These are phyloP conservation scores for Apiotrichum akiyoshidainum DNA, from an alignment of 1,284 basidiomycete genomes.

Conservation along the genomic window DNA sequence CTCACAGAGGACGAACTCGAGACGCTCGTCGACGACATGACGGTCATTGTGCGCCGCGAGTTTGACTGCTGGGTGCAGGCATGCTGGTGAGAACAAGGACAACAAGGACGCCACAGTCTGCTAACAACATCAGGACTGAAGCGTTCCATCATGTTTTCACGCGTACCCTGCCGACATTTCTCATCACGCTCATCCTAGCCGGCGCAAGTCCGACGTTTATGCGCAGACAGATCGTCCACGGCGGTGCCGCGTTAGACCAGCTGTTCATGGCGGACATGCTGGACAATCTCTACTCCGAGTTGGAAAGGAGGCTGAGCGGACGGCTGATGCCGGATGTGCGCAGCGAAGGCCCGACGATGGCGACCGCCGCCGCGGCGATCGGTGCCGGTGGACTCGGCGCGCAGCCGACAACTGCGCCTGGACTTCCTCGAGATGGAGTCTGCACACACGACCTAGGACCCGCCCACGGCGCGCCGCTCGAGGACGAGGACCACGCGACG, in stretches of 20 bases:
- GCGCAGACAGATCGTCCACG: constrained; percentile 48
- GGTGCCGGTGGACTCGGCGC: constrained; percentile 21
- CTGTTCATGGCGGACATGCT: constrained; percentile 48
- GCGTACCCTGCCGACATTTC: constrained; percentile 43
- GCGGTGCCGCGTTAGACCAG: constrained; percentile 44
- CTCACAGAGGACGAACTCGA: constrained; percentile 44
- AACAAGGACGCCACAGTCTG: no score
- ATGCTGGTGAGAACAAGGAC: constrained; percentile 46
- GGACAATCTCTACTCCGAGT: constrained; percentile 42
- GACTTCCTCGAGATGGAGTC: constrained; percentile 18
- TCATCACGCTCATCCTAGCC: constrained; percentile 48
- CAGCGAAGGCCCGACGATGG: constrained; percentile 19
- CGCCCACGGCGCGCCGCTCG: constrained; percentile 11
- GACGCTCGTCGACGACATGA: constrained; percentile 44
- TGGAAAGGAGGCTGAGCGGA: constrained; percentile 43
- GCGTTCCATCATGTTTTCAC: constrained; percentile 51
- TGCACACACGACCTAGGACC: constrained; percentile 26
- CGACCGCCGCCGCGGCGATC: constrained; percentile 17
- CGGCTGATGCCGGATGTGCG: constrained; percentile 11
- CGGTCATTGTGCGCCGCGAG: constrained; percentile 43
- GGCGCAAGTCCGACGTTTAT: constrained; percentile 44
- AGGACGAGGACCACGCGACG: constrained; percentile 37
- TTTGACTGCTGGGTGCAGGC: constrained; percentile 51
- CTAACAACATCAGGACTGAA: constrained; percentile 40
- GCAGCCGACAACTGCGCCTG: constrained; percentile 17